These are phyloP conservation scores for Chytriomyces hyalinus DNA, from an alignment of 192 early-diverging fungal species.

Conservation along the genomic window DNA sequence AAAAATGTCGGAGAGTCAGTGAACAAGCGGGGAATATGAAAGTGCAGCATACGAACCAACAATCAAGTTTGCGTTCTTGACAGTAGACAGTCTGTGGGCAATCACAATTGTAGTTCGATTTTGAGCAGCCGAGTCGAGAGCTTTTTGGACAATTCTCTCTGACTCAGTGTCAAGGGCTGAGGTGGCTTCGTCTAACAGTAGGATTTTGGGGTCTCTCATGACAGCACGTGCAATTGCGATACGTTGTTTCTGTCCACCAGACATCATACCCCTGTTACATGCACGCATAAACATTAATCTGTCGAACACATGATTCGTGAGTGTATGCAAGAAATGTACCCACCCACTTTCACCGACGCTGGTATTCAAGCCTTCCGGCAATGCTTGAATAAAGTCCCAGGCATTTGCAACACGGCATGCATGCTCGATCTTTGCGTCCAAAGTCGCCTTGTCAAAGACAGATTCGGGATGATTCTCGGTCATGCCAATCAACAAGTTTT, in stretches of 20 bases:
- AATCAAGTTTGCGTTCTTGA: constrained; percentile 84
- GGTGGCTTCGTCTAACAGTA: constrained; percentile 68
- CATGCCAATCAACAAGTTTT: constrained; percentile 76
- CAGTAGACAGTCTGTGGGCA: constrained; percentile 90
- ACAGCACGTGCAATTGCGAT: constrained; percentile 95
- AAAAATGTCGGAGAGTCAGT: neutral
- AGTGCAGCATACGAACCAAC: constrained; percentile 39
- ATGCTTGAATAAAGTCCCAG: constrained; percentile 80
- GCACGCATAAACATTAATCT: too few relatives aligned
- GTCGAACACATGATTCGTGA: too few relatives aligned
- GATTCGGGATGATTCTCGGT: constrained; percentile 73
- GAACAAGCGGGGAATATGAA: neutral
- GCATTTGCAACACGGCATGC: constrained; percentile 69
- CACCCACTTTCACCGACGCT: constrained; percentile 73
- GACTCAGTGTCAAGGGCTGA: constrained; percentile 60
- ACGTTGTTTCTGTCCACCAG: constrained; percentile 92
- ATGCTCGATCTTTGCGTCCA: constrained; percentile 45
- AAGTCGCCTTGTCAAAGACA: constrained; percentile 46
- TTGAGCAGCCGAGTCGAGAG: constrained; percentile 51
- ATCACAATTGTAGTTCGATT: constrained; percentile 87
- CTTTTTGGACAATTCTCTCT: constrained; percentile 57
- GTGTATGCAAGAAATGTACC: too few relatives aligned
- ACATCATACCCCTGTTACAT: constrained; percentile 52
- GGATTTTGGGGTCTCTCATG: constrained; percentile 81
- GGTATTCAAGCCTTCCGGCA: constrained; percentile 85